Conservation (phyloP, 176 grass and related monocot species). For the Eragrostis curvula region DNA sequence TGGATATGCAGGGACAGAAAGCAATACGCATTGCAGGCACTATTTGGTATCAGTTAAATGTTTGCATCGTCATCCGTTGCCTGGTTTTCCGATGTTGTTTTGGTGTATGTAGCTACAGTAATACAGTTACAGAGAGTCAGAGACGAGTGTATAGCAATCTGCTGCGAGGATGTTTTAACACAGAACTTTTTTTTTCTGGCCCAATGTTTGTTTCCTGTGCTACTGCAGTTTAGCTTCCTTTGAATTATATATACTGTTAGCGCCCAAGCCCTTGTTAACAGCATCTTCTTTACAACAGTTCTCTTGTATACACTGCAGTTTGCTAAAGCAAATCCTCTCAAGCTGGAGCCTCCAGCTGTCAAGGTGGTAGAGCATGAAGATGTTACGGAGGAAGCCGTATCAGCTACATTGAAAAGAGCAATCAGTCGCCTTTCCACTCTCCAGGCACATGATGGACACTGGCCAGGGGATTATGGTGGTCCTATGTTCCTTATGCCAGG, state of each 20-base stretch:
- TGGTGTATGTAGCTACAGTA: too few species aligned
- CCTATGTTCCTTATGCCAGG: slow-evolving; percentile 90
- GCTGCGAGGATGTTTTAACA: neutral
- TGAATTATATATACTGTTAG: neutral
- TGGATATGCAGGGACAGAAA: neutral
- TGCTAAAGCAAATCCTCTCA: slow-evolving; percentile 68
- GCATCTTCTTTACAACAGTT: neutral
- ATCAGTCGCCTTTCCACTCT: slow-evolving; percentile 66
- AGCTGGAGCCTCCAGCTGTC: slow-evolving; percentile 59
- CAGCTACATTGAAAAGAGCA: slow-evolving; percentile 61
- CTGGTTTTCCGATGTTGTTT: too few species aligned
- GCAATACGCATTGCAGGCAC: too few species aligned
- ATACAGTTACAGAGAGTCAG: too few species aligned
- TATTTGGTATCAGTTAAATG: too few species aligned
- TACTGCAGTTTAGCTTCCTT: neutral
- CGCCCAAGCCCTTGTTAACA: neutral
- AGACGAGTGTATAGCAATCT: neutral
- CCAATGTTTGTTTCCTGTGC: neutral
- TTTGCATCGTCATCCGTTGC: too few species aligned
- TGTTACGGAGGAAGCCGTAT: slow-evolving; percentile 69
- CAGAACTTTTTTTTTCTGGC: neutral
- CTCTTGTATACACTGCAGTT: slow-evolving; percentile 59
- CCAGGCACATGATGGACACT: slow-evolving; percentile 88
- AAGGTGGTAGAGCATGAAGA: slow-evolving; percentile 75
- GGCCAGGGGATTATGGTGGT: slow-evolving; percentile 86